A percentile compares a stretch with the other conserved stretches of the same genome.
These are phyloP conservation scores for Aphanomyces stellatus DNA, from an alignment of 352 stramenopile species.

Conservation along the genomic window DNA sequence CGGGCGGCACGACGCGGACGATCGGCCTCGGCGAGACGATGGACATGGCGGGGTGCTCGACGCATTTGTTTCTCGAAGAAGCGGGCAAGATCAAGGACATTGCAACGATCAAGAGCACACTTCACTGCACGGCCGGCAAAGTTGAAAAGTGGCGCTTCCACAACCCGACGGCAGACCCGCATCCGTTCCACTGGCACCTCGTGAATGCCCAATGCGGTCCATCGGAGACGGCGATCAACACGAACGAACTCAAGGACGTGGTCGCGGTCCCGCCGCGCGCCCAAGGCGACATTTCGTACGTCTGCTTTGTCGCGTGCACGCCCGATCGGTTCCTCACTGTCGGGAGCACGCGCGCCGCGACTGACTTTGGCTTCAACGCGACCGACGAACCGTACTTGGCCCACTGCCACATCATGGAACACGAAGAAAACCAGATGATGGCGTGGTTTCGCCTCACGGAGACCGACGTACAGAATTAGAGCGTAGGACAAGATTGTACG, in stretches of 20 bases:
- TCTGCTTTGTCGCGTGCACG: conserved; percentile 70
- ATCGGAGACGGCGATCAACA: conserved; percentile 48
- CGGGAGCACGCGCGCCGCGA: conserved; percentile 34
- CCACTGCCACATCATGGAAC: conserved; percentile 70
- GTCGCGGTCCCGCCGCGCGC: conserved; percentile 51
- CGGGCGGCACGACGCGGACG: conserved; percentile 39
- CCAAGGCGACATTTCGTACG: conserved; percentile 41
- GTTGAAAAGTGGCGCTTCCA: conserved; percentile 75
- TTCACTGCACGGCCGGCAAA: conserved; percentile 60
- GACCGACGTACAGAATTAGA: conserved; percentile 27
- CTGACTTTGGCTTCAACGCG: conserved; percentile 63
- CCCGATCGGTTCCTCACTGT: conserved; percentile 55
- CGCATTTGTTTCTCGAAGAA: conserved; percentile 39
- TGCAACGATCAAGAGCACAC: conserved; percentile 35
- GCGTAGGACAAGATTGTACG: too few species aligned
- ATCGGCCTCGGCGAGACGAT: conserved; percentile 51
- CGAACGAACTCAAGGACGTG: conserved; percentile 62
- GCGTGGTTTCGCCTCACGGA: conserved; percentile 54
- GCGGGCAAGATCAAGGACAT: conserved; percentile 44
- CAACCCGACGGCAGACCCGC: conserved; percentile 62
- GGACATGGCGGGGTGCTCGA: conserved; percentile 30
- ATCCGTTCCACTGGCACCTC: conserved; percentile 74
- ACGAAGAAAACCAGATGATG: conserved; percentile 73
- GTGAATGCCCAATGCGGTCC: conserved; percentile 67
- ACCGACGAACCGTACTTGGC: conserved; percentile 52